phyloP scores from a whole-genome alignment of 208 protist species.

The Kentomonas sorsogonicus region DNA sequence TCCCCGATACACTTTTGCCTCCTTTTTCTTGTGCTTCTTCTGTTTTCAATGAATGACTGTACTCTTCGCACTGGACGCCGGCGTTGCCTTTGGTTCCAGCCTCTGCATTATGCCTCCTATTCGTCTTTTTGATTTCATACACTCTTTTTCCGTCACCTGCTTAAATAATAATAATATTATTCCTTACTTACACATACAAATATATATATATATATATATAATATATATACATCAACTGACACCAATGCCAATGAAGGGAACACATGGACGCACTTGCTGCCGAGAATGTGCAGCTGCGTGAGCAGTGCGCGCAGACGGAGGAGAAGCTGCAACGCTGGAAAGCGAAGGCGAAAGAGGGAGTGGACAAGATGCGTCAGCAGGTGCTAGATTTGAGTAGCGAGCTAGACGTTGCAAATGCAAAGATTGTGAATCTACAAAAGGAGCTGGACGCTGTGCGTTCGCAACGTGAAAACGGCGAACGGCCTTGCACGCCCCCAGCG shows the following conservation, averaged over 20 bases:
- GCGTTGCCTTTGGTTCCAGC: no score
- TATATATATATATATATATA: not conserved
- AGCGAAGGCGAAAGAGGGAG: conserved; percentile 59
- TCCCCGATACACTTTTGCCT: no score
- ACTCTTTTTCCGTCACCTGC: conserved; percentile 2
- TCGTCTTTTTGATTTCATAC: not conserved
- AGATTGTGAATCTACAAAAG: not conserved
- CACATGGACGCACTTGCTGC: not conserved
- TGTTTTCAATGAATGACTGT: no score
- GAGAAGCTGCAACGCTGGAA: conserved; percentile 73
- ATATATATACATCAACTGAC: no score
- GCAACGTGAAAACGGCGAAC: conserved; percentile 9
- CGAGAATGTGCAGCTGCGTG: conserved; percentile 26
- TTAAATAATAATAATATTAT: not conserved
- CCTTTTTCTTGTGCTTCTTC: no score
- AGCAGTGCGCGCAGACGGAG: conserved; percentile 45
- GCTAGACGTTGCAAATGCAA: conserved; percentile 21
- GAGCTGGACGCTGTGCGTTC: not conserved
- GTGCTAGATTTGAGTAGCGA: conserved; percentile 44
- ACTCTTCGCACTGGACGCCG: no score
- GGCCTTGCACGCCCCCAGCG: no score
- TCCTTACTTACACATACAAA: not conserved
- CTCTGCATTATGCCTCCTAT: not conserved
- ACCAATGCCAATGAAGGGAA: not conserved
- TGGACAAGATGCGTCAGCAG: conserved; percentile 62